Evolutionary conservation across 441 rosid species (phyloP).

Genomic region (Brassica hybrid): DNA sequence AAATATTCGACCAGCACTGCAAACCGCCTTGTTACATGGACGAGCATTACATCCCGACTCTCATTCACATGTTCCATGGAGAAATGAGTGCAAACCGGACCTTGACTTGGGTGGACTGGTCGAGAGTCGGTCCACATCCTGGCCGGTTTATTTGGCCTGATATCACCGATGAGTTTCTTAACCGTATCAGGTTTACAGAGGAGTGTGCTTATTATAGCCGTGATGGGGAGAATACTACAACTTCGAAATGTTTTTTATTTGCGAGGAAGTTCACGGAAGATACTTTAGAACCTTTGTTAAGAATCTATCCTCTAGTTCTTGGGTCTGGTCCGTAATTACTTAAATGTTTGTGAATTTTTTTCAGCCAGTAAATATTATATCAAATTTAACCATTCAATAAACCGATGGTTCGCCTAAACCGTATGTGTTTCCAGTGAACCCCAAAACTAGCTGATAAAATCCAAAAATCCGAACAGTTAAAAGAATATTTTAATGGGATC

Average conservation of each 20-base stretch:
- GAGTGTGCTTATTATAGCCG: slow-evolving; percentile 56
- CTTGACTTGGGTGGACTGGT: slow-evolving; percentile 73
- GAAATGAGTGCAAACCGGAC: slow-evolving; percentile 55
- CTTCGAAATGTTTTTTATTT: slow-evolving; percentile 52
- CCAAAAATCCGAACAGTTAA: too few species aligned
- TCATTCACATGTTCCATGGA: slow-evolving; percentile 44
- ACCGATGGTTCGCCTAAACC: too few species aligned
- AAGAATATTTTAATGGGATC: too few species aligned
- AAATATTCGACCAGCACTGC: slow-evolving; percentile 48
- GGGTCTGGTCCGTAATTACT: slow-evolving; percentile 49
- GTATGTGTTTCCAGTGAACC: too few species aligned
- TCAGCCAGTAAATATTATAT: slow-evolving; percentile 9
- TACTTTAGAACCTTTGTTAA: slow-evolving; percentile 58
- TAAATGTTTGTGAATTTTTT: background rate
- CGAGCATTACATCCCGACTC: slow-evolving; percentile 71
- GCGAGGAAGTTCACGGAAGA: slow-evolving; percentile 62
- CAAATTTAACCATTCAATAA: too few species aligned
- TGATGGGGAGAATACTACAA: slow-evolving; percentile 18
- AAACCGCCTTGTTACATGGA: slow-evolving; percentile 57
- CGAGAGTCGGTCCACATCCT: slow-evolving; percentile 65
- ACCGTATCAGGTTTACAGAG: slow-evolving; percentile 46
- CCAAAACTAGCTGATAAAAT: too few species aligned
- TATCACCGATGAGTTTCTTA: slow-evolving; percentile 56
- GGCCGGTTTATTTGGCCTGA: slow-evolving; percentile 50
- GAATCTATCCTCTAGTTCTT: slow-evolving; percentile 55